These are phyloP conservation scores for Pseudogymnoascus sp. DNA, from an alignment of 2,329 filamentous ascomycete genomes.

Conservation along the genomic window DNA sequence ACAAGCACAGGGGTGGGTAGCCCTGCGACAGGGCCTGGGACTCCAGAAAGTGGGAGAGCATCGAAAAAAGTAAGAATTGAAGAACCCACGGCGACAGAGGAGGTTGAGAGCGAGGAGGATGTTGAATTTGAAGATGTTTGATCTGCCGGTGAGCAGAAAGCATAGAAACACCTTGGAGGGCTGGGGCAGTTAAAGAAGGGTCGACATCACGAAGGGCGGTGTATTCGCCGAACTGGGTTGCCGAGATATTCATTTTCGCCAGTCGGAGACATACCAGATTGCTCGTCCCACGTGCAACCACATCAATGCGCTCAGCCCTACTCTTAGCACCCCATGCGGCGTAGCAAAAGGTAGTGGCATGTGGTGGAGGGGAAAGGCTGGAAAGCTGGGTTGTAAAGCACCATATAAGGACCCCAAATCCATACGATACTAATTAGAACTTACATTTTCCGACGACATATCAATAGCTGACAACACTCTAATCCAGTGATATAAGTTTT, in stretches of 20 bases:
- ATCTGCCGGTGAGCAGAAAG: not conserved
- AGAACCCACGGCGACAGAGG: slow-evolving; percentile 28
- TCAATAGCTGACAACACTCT: not conserved
- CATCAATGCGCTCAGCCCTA: not conserved
- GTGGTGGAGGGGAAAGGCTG: no score
- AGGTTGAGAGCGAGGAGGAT: slow-evolving; percentile 45
- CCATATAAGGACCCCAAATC: not conserved
- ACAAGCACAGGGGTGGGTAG: slow-evolving; percentile 28
- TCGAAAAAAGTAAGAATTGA: slow-evolving; percentile 58
- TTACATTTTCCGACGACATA: not conserved
- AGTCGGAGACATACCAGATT: not conserved
- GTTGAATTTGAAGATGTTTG: slow-evolving; percentile 53
- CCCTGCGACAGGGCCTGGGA: slow-evolving; percentile 29
- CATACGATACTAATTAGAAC: not conserved
- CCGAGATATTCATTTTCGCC: not conserved
- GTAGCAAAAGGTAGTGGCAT: not conserved
- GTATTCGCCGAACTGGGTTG: not conserved
- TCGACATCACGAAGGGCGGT: not conserved
- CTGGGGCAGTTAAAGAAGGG: not conserved
- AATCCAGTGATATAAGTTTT: not conserved
- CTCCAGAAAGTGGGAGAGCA: slow-evolving; percentile 38
- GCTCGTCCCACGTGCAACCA: not conserved
- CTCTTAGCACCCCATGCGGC: not conserved
- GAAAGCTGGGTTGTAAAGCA: not conserved
- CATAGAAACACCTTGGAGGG: not conserved